Percentiles rank a stretch among this genome's conserved stretches.
Evolutionary conservation across 345 rosid species (phyloP).

Genomic region (Gossypium rotundifolium): DNA sequence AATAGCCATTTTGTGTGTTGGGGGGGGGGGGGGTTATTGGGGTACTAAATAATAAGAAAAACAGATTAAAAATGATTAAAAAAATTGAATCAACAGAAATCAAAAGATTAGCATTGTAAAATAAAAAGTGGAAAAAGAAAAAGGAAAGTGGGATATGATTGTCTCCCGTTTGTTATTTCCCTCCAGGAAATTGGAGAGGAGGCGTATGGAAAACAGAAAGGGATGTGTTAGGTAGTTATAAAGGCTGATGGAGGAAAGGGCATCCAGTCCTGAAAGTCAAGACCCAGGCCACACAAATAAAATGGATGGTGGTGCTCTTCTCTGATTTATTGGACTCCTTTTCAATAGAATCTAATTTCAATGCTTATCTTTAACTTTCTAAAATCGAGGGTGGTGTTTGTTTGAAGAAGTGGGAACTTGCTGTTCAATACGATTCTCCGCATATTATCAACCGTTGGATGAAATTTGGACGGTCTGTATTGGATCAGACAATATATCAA

Average conservation of each 20-base stretch:
- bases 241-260: not conserved
- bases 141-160: not conserved
- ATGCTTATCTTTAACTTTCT: not conserved
- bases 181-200: not conserved
- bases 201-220: not conserved
- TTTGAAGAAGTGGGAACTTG: not conserved
- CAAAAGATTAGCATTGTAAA: not conserved
- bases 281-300: not conserved
- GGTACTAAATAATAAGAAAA: not conserved
- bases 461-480: not conserved
- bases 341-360: no score
- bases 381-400: not conserved
- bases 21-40: not conserved
- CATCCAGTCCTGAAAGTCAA: not conserved
- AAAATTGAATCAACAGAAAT: not conserved
- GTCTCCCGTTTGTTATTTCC: not conserved
- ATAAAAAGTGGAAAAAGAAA: not conserved
- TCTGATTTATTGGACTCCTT: not conserved
- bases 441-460: slow-evolving; percentile 9
- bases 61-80: not conserved
- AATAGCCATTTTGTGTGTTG: not conserved
- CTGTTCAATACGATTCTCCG: slow-evolving; percentile 7
- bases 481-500: no score
- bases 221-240: not conserved
- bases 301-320: not conserved